phyloP scores from a whole-genome alignment of 2,329 filamentous ascomycete species.

The Venturia pyrina region DNA sequence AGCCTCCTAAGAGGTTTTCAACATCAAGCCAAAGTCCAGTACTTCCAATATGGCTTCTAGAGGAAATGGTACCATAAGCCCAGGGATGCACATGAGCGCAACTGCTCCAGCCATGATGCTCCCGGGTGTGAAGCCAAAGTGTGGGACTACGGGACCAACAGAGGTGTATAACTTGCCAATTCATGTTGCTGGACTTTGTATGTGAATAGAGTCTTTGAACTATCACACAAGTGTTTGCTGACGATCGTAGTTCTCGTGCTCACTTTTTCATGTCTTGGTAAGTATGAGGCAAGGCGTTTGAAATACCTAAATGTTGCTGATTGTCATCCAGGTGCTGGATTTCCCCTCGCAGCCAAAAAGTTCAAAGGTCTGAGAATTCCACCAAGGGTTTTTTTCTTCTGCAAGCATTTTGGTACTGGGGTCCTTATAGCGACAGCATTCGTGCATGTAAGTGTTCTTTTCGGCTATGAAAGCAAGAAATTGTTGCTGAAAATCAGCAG shows the following conservation, averaged over 20 bases:
- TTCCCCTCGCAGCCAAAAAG: constrained; percentile 36
- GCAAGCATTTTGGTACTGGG: constrained; percentile 58
- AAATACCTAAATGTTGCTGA: background rate
- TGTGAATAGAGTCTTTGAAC: constrained; percentile 18
- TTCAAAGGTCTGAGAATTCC: constrained; percentile 50
- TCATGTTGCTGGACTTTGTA: constrained; percentile 30
- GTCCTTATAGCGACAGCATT: constrained; percentile 82
- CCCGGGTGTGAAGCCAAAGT: constrained; percentile 23
- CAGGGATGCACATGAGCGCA: constrained; percentile 4
- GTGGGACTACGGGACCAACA: constrained; percentile 22
- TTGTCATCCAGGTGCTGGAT: constrained; percentile 18
- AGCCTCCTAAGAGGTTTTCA: background rate
- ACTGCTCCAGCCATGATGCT: background rate
- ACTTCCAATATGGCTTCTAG: background rate
- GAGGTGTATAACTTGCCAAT: constrained; percentile 27
- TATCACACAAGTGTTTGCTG: constrained; percentile 25
- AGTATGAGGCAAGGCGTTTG: background rate
- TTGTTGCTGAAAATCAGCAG: constrained; percentile 15
- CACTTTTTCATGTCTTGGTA: background rate
- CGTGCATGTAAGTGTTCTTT: constrained; percentile 45
- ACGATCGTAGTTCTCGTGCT: constrained; percentile 9
- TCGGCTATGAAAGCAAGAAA: constrained; percentile 7
- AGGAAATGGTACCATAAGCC: background rate
- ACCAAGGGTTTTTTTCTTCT: constrained; percentile 48
- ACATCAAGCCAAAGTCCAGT: background rate